Conservation (phyloP, 2,329 filamentous ascomycete genomes). For the Arachnomyces sp. region DNA sequence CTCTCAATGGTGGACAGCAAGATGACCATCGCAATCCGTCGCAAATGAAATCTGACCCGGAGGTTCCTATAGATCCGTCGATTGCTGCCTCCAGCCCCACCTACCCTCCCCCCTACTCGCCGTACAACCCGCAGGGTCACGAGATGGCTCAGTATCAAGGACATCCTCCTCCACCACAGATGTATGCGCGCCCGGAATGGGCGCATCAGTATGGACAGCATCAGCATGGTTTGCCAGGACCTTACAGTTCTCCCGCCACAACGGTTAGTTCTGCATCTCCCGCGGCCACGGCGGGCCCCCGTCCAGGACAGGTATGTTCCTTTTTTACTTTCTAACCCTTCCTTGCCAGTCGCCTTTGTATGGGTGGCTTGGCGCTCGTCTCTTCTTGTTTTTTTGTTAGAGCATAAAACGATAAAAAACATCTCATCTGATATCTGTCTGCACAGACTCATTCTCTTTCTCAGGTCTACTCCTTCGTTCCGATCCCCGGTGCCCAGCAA, state of each 20-base stretch:
- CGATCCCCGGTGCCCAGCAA: constrained; percentile 92
- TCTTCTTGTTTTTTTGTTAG: constrained; percentile 12
- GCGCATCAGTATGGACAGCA: constrained; percentile 39
- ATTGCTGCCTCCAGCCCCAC: constrained; percentile 90
- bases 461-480: constrained; percentile 97
- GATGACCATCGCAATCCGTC: constrained; percentile 64
- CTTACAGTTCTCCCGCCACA: constrained; percentile 47
- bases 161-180: constrained; percentile 40
- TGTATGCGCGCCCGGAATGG: constrained; percentile 42
- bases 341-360: not conserved
- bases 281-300: constrained; percentile 53
- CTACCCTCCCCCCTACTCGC: constrained; percentile 79
- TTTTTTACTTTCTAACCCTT: constrained; percentile 4
- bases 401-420: constrained; percentile 10
- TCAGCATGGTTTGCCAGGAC: constrained; percentile 41
- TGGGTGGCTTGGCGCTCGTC: constrained; percentile 14
- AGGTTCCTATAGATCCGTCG: constrained; percentile 98
- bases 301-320: constrained; percentile 55
- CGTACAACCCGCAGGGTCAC: constrained; percentile 73
- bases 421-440: constrained; percentile 32
- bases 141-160: constrained; percentile 70
- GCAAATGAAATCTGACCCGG: constrained; percentile 85
- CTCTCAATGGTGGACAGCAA: constrained; percentile 70
- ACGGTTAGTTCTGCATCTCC: constrained; percentile 53
- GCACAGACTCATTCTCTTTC: constrained; percentile 44